Base-by-base conservation (phyloP, 164 flowering plant species). In the Tetrastigma voinierianum region DNA sequence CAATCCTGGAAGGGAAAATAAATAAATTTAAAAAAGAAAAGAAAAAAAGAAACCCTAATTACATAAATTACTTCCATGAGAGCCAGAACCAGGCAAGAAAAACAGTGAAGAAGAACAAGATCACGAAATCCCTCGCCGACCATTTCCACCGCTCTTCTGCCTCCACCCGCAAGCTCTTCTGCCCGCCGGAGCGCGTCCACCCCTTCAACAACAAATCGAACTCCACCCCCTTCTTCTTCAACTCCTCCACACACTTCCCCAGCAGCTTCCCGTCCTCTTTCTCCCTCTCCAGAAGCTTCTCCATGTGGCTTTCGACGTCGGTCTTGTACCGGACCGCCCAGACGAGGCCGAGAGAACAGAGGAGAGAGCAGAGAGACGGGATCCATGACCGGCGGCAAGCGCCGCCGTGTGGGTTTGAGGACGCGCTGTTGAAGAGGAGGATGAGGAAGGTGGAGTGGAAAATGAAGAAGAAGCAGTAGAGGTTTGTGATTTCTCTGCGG, bases 151-250 rank as follows among this genome's bases (percentile, higher is more conserved):
- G 72, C 77, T n/a, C 63, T 84, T 85, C 0, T n/a, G 81, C 32
- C 25, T 90, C 97, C 8, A 91, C 85, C 4, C 95, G 51, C 71
- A 94, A 56, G 49, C 98, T 94, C 85, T 94, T 94, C n/a, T 0
- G 98, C 98, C 71, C 96, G 81, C 62, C 98, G 69, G 7, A 91
- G 73, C 7, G 96, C 97, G 70, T 94, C 97, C 1, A 94, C 97
- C 70, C 91, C 96, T 78, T 87, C 91, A n/a, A n/a, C 77, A 94
- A 53, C 80, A 94, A 62, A 82, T 94, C 97, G 63, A 94, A 94
- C 51, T 91, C 97, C 66, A 82, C 46, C 7, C 97, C 98, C 51
- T 94, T 91, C 76, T 69, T 87, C 90, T 84, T 91, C 93, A 90
- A 57, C 66, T 91, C 97, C 74, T 90, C 84, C 23, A 89, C 93